phyloP scores from a whole-genome alignment of 176 grass and related monocot genomes.

The Zea luxurians region DNA sequence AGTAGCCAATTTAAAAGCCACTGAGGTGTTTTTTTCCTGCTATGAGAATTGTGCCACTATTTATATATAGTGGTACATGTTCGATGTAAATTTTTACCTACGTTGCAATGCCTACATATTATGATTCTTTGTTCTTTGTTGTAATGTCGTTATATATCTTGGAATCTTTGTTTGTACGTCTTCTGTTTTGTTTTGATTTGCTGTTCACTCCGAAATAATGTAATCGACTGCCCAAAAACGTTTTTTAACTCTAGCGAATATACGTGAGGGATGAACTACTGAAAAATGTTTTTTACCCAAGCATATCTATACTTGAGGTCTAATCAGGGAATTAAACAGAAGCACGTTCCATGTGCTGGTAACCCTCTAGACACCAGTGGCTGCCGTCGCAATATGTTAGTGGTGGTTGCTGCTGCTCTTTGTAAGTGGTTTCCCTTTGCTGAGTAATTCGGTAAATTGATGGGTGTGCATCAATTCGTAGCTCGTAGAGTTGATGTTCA shows the following conservation, averaged over 20 bases:
- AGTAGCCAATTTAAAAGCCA: too few species aligned
- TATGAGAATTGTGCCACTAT: too few species aligned
- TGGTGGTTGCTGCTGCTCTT: conserved; percentile 35
- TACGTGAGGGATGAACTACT: background rate
- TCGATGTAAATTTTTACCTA: too few species aligned
- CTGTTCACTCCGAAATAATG: too few species aligned
- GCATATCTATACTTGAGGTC: background rate
- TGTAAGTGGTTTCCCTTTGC: conserved; percentile 37
- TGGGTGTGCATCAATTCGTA: conserved; percentile 47
- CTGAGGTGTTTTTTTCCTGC: too few species aligned
- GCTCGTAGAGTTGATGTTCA: conserved; percentile 51
- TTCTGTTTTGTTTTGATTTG: background rate
- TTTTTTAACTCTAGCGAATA: background rate
- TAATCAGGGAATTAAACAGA: conserved; percentile 45
- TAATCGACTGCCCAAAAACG: background rate
- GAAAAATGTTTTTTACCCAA: too few species aligned
- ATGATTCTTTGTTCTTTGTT: background rate
- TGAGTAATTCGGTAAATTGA: conserved; percentile 44
- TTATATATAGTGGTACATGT: too few species aligned
- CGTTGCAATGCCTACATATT: background rate
- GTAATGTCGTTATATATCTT: background rate
- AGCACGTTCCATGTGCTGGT: conserved; percentile 57
- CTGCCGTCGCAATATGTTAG: conserved; percentile 47
- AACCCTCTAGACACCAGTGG: conserved; percentile 63
- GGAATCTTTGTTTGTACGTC: background rate